These are phyloP conservation scores for Monascus purpureus DNA, from an alignment of 495 filamentous ascomycete species.

Conservation along the genomic window DNA sequence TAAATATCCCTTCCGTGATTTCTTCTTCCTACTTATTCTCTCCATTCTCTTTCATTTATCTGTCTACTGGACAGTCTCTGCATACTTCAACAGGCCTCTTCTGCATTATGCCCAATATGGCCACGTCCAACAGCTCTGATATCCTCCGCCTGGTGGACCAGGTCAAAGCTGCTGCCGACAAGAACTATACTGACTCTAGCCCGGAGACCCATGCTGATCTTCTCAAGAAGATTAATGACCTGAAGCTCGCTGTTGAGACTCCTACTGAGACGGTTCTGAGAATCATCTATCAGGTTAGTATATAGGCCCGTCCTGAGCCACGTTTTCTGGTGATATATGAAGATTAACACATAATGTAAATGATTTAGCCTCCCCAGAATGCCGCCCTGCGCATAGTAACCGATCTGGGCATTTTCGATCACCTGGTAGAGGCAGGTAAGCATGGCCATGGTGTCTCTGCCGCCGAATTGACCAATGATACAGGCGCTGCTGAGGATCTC, in stretches of 20 bases:
- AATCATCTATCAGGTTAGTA: slow-evolving; percentile 8
- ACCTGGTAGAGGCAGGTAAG: slow-evolving; percentile 10
- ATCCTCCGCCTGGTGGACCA: neutral
- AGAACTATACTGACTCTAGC: neutral
- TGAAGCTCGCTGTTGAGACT: slow-evolving; percentile 6
- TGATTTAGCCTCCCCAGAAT: slow-evolving; percentile 26
- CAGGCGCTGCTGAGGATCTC: slow-evolving; percentile 16
- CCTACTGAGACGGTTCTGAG: slow-evolving; percentile 7
- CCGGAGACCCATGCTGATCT: slow-evolving; percentile 2
- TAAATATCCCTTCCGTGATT: too few relatives aligned
- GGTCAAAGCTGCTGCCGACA: neutral
- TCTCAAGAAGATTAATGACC: slow-evolving; percentile 5
- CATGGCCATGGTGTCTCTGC: slow-evolving; percentile 12
- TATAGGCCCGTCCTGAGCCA: too few relatives aligned
- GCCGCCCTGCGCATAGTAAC: slow-evolving; percentile 22
- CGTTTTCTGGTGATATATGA: too few relatives aligned
- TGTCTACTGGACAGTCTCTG: too few relatives aligned
- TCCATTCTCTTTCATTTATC: too few relatives aligned
- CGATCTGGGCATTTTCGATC: slow-evolving; percentile 19
- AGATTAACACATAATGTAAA: too few relatives aligned
- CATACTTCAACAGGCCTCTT: too few relatives aligned
- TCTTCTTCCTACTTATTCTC: too few relatives aligned
- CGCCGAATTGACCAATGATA: slow-evolving; percentile 11
- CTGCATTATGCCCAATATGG: neutral
- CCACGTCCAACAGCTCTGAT: neutral